Percentiles rank a stretch among this genome's conserved stretches.
These are phyloP conservation scores for Podaxis sp. DNA, from an alignment of 768 basidiomycete species.

Conservation along the genomic window DNA sequence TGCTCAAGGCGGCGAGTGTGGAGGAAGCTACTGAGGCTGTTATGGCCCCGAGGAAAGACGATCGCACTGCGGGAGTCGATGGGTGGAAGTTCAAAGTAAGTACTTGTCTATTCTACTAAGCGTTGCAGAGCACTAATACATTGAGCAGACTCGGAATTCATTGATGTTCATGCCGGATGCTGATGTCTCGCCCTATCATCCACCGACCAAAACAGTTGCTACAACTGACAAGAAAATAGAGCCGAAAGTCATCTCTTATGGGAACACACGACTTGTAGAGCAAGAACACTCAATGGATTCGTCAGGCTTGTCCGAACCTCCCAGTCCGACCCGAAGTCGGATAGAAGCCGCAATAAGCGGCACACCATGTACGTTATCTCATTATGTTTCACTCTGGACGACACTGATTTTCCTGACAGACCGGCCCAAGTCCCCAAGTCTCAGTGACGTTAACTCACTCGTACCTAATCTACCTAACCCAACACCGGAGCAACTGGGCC, in stretches of 20 bases:
- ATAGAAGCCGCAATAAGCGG: conserved; percentile 93
- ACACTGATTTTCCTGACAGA: conserved; percentile 40
- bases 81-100: conserved; percentile 80
- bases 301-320: conserved; percentile 57
- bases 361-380: conserved; percentile 69
- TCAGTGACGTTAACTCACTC: conserved; percentile 57
- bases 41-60: conserved; percentile 79
- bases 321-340: conserved; percentile 88
- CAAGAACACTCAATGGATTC: conserved; percentile 54
- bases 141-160: conserved; percentile 81
- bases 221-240: conserved; percentile 30
- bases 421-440: conserved; percentile 56
- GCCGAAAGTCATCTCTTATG: conserved; percentile 70
- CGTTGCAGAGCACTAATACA: not conserved
- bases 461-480: conserved; percentile 88
- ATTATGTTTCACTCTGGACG: not conserved
- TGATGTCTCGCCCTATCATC: conserved; percentile 76
- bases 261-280: conserved; percentile 78
- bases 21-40: conserved; percentile 46
- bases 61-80: conserved; percentile 69
- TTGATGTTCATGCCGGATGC: conserved; percentile 96
- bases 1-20: conserved; percentile 25
- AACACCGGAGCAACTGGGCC: conserved; percentile 77
- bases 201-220: conserved; percentile 24
- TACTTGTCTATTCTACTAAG: not conserved